These are phyloP conservation scores for Ramularia collo-cygni DNA, from an alignment of 2,329 filamentous ascomycete species.

Conservation along the genomic window DNA sequence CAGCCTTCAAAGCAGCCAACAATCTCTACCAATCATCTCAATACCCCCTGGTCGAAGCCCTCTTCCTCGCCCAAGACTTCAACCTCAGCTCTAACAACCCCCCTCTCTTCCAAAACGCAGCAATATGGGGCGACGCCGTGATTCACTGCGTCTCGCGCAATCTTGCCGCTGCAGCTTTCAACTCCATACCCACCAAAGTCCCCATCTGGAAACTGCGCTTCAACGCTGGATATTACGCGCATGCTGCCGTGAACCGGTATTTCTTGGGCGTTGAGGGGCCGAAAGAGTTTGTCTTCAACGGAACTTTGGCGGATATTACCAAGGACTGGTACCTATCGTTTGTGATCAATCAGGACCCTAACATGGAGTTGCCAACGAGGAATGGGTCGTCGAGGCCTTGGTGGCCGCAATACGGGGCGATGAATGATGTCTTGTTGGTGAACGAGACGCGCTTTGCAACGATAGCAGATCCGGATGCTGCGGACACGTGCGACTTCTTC, in stretches of 20 bases:
- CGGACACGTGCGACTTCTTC: constrained; percentile 20
- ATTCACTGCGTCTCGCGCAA: neutral
- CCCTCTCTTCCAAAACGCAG: too few species aligned
- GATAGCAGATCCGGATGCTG: constrained; percentile 17
- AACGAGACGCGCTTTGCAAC: constrained; percentile 21
- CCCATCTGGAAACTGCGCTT: constrained; percentile 1
- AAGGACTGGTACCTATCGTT: constrained; percentile 32
- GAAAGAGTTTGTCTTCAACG: constrained; percentile 20
- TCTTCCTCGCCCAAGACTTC: too few species aligned
- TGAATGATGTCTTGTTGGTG: constrained; percentile 16
- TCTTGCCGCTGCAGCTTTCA: neutral
- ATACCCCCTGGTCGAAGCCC: too few species aligned
- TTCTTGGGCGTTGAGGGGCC: neutral
- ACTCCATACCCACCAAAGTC: neutral
- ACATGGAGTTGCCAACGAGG: constrained; percentile 20
- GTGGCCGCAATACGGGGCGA: constrained; percentile 26
- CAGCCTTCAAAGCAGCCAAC: neutral
- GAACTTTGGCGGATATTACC: constrained; percentile 28
- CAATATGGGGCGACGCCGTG: neutral
- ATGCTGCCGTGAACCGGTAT: neutral
- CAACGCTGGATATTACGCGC: neutral
- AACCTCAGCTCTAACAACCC: too few species aligned
- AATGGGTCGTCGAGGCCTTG: constrained; percentile 17
- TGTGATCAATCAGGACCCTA: constrained; percentile 30
- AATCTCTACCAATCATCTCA: too few species aligned